Evolutionary conservation across 352 stramenopile species (phyloP).

Genomic region (Pythium graminicola): DNA sequence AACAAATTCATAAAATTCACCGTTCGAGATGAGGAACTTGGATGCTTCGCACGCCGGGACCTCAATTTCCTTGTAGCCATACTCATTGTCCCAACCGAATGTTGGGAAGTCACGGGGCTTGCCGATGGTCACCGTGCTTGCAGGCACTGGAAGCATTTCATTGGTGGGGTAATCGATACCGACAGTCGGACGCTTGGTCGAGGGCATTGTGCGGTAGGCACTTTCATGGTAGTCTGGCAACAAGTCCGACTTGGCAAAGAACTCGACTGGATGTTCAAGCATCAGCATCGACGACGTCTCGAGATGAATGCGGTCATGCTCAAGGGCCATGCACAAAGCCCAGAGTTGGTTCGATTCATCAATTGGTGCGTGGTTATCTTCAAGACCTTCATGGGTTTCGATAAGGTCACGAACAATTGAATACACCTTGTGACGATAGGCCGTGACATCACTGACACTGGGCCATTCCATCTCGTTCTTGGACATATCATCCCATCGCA

Average conservation of each 20-base stretch:
- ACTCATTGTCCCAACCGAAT: slow-evolving; percentile 98
- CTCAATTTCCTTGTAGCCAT: slow-evolving; percentile 82
- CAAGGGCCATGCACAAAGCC: slow-evolving; percentile 92
- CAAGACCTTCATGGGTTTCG: slow-evolving; percentile 79
- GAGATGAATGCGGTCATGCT: slow-evolving; percentile 97
- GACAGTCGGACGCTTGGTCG: slow-evolving; percentile 47
- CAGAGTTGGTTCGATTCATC: slow-evolving; percentile 87
- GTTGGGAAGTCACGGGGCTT: slow-evolving; percentile 90
- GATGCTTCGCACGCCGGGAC: slow-evolving; percentile 86
- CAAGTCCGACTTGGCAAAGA: slow-evolving; percentile 80
- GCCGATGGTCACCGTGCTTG: slow-evolving; percentile 69
- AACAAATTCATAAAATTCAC: slow-evolving; percentile 96
- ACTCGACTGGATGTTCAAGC: slow-evolving; percentile 86
- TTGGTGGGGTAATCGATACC: slow-evolving; percentile 88
- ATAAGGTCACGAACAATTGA: slow-evolving; percentile 82
- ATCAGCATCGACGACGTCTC: slow-evolving; percentile 97
- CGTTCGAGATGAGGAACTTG: slow-evolving; percentile 94
- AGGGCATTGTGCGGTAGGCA: slow-evolving; percentile 23
- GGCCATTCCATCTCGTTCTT: slow-evolving; percentile 96
- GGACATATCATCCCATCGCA: slow-evolving; percentile 98
- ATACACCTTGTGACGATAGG: slow-evolving; percentile 92
- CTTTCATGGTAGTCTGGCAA: slow-evolving; percentile 84
- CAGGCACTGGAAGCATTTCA: slow-evolving; percentile 75
- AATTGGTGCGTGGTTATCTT: slow-evolving; percentile 66
- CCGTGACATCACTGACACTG: slow-evolving; percentile 82